These are phyloP conservation scores for Alternaria ventricosa DNA, from an alignment of 2,329 filamentous ascomycete species.

Conservation along the genomic window DNA sequence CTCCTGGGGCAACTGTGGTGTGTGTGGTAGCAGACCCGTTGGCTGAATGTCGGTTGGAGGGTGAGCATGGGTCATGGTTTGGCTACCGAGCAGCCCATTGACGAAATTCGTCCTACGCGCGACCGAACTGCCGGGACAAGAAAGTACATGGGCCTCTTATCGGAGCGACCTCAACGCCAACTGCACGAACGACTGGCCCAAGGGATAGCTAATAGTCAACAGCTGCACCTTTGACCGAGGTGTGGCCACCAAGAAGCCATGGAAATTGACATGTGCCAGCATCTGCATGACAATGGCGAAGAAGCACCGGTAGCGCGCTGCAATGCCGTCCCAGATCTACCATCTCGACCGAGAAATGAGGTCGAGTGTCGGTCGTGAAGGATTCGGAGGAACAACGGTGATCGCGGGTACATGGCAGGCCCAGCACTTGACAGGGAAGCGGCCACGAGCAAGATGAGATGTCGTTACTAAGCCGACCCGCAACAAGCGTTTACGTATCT, in stretches of 20 bases:
- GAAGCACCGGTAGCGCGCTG: constrained; percentile 17
- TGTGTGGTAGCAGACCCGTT: constrained; percentile 14
- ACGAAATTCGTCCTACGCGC: constrained; percentile 30
- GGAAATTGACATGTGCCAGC: constrained; percentile 20
- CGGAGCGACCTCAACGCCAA: constrained; percentile 27
- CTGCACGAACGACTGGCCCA: constrained; percentile 21
- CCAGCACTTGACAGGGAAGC: constrained; percentile 19
- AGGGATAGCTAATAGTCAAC: constrained; percentile 4
- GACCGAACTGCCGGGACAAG: constrained; percentile 36
- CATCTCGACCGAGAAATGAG: constrained; percentile 16
- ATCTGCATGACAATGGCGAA: constrained; percentile 17
- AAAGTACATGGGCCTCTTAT: constrained; percentile 41
- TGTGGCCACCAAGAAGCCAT: constrained; percentile 15
- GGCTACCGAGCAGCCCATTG: constrained; percentile 37
- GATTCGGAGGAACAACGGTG: constrained; percentile 13
- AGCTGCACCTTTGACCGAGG: constrained; percentile 19
- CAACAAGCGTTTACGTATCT: constrained; percentile 14
- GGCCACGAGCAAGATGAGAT: constrained; percentile 24
- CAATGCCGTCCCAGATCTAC: constrained; percentile 18
- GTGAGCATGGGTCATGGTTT: constrained; percentile 34
- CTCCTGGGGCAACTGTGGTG: constrained; percentile 10
- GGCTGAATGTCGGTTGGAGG: constrained; percentile 24
- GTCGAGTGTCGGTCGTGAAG: constrained; percentile 14
- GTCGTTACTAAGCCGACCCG: constrained; percentile 14
- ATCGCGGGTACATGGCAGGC: constrained; percentile 16